Percentiles rank a stretch among this genome's conserved stretches.
Conservation (phyloP, 2,329 filamentous ascomycete genomes). For the Coleophoma cylindrospora region DNA sequence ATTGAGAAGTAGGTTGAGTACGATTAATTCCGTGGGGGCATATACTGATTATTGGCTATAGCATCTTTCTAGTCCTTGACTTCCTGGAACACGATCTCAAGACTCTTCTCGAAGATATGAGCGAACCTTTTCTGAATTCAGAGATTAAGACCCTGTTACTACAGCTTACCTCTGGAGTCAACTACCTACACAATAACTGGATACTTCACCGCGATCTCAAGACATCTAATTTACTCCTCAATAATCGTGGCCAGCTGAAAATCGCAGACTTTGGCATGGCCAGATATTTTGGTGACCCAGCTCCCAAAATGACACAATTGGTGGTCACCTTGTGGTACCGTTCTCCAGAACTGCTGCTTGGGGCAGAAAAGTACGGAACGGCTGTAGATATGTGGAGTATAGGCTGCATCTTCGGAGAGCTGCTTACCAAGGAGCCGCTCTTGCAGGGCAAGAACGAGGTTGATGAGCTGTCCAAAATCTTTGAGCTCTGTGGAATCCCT, state of each 20-base stretch:
- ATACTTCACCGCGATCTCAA: constrained; percentile 93
- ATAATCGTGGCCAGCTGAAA: constrained; percentile 91
- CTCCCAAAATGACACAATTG: constrained; percentile 76
- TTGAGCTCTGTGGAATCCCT: constrained; percentile 83
- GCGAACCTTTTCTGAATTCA: constrained; percentile 85
- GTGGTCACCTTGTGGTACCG: constrained; percentile 98
- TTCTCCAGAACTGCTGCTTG: constrained; percentile 83
- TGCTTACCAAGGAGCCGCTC: constrained; percentile 76
- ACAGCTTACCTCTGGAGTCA: constrained; percentile 75
- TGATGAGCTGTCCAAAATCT: constrained; percentile 82
- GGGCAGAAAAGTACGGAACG: constrained; percentile 66
- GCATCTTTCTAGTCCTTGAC: constrained; percentile 91
- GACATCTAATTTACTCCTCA: constrained; percentile 89
- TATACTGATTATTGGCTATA: constrained; percentile 33
- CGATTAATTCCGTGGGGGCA: background rate
- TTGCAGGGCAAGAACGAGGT: constrained; percentile 91
- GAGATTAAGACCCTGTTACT: constrained; percentile 87
- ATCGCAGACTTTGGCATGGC: constrained; percentile 99
- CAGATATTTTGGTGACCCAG: constrained; percentile 76
- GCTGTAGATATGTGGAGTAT: constrained; percentile 94
- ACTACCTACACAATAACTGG: constrained; percentile 83
- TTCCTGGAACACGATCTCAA: constrained; percentile 97
- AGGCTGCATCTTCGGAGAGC: constrained; percentile 92
- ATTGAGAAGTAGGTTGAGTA: constrained; percentile 43
- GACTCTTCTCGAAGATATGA: constrained; percentile 88